Base-by-base conservation (phyloP, 176 grass and related monocot species). In the Triticum dicoccoides region DNA sequence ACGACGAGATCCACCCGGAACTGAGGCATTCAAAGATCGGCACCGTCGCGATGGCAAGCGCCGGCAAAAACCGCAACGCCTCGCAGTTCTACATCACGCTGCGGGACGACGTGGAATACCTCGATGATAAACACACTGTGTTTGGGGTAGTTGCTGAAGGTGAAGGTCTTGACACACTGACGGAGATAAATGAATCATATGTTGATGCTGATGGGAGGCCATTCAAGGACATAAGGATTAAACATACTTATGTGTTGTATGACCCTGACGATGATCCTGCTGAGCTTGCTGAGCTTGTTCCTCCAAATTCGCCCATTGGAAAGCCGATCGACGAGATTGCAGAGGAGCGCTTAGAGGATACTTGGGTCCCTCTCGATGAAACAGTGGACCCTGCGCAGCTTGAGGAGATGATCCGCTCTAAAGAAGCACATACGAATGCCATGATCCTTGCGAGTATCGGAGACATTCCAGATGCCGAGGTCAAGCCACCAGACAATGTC, bases 221-320 rank as follows among this genome's bases (percentile, higher is more conserved):
- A 49, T 95, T 92, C 80, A 98, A 94, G 80, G 86, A 98, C 65
- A 98, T 98, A 21, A 94, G 96, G 92, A 94, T 98, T 81, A 98
- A 98, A 51, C 93, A 98, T 85, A 96, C 93, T 20, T 96, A 91
- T 78, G 70, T 98, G 63, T 86, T 98, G 75, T 90, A 91, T 71
- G 96, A 93, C 84, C 95, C 95, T 76, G 93, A 93, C 23, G 95
- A 97, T 77, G 95, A 98, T 86, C 93, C 95, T 59, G 24, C 93
- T 42, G 80, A 93, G 65, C 87, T 98, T 32, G 62, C 77, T 83
- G 89, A 90, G 20, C 88, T 94, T 86, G 59, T 94, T 85, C 96
- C 96, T 82, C 90, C 85, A 67, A 94, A 87, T 80, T 98, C 93
- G 56, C 96, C 96, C 5, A 74, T 71, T 4, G 93, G 93, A 65